Conservation (phyloP, 2,329 filamentous ascomycete species). For the Pseudocercospora crystallina region DNA sequence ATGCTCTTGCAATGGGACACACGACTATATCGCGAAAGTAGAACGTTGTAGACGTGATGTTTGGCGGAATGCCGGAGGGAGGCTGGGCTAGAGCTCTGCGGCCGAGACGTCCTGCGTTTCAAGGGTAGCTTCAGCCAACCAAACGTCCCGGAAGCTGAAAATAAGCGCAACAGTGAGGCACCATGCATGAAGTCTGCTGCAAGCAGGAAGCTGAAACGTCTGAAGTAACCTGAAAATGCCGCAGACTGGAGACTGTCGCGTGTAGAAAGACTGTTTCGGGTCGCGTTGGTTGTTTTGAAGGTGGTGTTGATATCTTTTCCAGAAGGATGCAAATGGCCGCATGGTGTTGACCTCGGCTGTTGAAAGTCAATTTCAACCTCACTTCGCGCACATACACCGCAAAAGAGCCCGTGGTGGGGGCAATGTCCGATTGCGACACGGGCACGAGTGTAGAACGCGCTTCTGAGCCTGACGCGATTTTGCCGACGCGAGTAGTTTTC, state of each 20-base stretch:
- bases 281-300: constrained; percentile 10
- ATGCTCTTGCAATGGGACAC: constrained; percentile 23
- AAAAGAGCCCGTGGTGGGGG: no score
- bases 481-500: no score
- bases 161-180: not conserved
- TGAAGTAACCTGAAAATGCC: constrained; percentile 13
- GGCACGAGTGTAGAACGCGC: no score
- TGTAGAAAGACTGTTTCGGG: not conserved
- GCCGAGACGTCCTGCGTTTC: constrained; percentile 19
- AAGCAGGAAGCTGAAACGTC: constrained; percentile 13
- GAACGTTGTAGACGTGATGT: constrained; percentile 35
- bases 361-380: no score
- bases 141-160: constrained; percentile 9
- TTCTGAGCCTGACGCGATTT: no score
- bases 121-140: constrained; percentile 16
- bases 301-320: constrained; percentile 6
- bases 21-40: constrained; percentile 36
- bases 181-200: constrained; percentile 9
- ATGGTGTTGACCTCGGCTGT: not conserved
- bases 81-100: constrained; percentile 35
- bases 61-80: constrained; percentile 26
- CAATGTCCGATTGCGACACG: no score
- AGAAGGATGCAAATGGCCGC: not conserved
- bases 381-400: no score
- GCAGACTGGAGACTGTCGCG: constrained; percentile 15